Evolutionary conservation across 805 yeast species (phyloP), one percentile per base, ranked within the genome.

Genomic region (Henningerozyma blattae): DNA sequence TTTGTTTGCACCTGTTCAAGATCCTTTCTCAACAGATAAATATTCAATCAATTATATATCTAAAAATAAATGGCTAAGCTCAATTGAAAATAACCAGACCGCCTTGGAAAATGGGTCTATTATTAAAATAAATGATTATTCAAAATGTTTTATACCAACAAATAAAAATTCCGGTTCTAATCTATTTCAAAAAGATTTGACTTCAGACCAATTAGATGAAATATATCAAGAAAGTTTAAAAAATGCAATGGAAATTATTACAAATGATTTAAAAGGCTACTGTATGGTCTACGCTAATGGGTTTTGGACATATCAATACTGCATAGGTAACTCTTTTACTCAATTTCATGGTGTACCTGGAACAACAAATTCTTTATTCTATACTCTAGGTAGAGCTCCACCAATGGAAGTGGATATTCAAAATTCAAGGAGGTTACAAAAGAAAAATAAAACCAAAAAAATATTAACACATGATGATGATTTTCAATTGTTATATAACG

Each of bases 271-370:
- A 14, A 34, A 37, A 14, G 44, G 34, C 12, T 18, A 38, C 15
- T 60, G 66, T 34, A 27, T 59, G 2, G 27, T 40, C 15, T 50
- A 44, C 30, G 30, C 37, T 2, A 49, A 61, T 25, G 68, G 65
- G n/a, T 74, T 70, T 47, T 74, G 78, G 77, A 65, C 68, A 10
- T 71, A 67, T 41, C 66, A 62, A 3, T 64, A 63, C 34, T 72
- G 78, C 45, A 63, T 58, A 38, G 71, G 68, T 5, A 65, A 61
- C 37, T 59, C 62, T 30, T 48, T 74, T 26, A 54, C 62, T 12
- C 81, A 74, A 46, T 69, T 62, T 47, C 76, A 69, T 41, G 46
- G 39, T 15, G 15, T 22, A 17, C 37, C 42, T 4, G 29, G 20
- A 18, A 28, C 33, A 10, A 25, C 39, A 5, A 18, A 15, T 4